Percentiles rank a stretch among this genome's conserved stretches.
Conservation (phyloP, 2,329 filamentous ascomycete species). For the Aureobasidium sp. region DNA sequence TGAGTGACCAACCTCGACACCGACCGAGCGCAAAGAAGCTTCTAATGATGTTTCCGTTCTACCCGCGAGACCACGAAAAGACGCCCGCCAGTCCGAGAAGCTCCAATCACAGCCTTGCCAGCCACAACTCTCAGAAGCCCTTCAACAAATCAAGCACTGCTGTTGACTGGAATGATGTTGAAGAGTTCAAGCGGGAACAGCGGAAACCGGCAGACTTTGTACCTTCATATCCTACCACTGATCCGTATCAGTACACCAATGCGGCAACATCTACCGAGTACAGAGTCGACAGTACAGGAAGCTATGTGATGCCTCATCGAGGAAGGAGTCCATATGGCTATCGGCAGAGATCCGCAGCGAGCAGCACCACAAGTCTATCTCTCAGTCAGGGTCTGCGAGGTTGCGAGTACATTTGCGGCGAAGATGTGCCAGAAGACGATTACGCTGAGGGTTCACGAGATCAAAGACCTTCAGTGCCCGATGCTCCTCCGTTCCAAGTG, state of each 20-base stretch:
- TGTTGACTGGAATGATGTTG: slow-evolving; percentile 39
- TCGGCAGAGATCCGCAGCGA: slow-evolving; percentile 25
- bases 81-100: not conserved
- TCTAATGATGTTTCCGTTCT: slow-evolving; percentile 57
- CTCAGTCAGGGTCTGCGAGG: not conserved
- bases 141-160: slow-evolving; percentile 42
- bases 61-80: not conserved
- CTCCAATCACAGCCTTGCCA: slow-evolving; percentile 31
- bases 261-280: slow-evolving; percentile 37
- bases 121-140: slow-evolving; percentile 38
- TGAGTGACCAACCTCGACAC: slow-evolving; percentile 65
- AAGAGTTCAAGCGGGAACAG: slow-evolving; percentile 26
- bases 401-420: not conserved
- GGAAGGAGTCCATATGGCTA: slow-evolving; percentile 32
- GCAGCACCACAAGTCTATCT: slow-evolving; percentile 23
- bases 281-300: slow-evolving; percentile 37
- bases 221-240: slow-evolving; percentile 19
- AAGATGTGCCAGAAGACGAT: not conserved
- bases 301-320: slow-evolving; percentile 35
- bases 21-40: slow-evolving; percentile 68
- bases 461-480: slow-evolving; percentile 3
- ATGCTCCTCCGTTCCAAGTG: not conserved
- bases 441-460: not conserved
- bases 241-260: slow-evolving; percentile 28
- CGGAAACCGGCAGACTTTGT: not conserved